Evolutionary conservation across 129 eudicot genomes (phyloP).

Genomic region (Flaveria bidentis): DNA sequence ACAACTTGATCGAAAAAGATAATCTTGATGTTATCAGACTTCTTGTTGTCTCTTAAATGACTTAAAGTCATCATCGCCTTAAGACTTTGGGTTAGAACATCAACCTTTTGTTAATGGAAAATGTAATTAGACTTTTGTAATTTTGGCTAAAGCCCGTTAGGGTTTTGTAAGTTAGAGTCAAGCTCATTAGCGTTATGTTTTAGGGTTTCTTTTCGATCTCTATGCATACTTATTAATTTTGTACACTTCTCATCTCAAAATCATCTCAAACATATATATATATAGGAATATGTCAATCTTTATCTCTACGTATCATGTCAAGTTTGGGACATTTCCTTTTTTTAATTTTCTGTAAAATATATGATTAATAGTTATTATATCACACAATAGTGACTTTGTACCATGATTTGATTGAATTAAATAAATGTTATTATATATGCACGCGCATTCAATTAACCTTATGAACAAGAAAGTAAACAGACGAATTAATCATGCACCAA

Average conservation of each 20-base stretch:
- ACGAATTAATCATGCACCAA: conserved; percentile 9
- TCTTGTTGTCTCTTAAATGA: background rate
- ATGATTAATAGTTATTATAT: background rate
- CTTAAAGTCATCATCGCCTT: background rate
- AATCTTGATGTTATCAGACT: background rate
- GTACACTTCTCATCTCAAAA: no score
- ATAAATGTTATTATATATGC: background rate
- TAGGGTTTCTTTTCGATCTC: no score
- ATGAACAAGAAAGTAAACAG: conserved; percentile 11
- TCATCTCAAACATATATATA: no score
- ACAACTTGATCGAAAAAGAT: conserved; percentile 10
- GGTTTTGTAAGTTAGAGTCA: no score
- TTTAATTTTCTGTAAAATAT: no score
- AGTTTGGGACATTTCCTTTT: no score
- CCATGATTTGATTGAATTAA: background rate
- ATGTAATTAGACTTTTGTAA: no score
- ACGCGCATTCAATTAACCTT: background rate
- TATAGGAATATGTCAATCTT: no score
- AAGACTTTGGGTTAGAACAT: background rate
- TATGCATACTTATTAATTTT: no score
- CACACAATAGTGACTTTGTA: background rate
- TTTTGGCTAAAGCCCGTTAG: no score
- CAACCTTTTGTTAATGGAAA: background rate
- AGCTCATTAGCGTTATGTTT: no score
- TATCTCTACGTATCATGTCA: no score